phyloP scores from a whole-genome alignment of 345 rosid species.

The Citrus trifoliata region DNA sequence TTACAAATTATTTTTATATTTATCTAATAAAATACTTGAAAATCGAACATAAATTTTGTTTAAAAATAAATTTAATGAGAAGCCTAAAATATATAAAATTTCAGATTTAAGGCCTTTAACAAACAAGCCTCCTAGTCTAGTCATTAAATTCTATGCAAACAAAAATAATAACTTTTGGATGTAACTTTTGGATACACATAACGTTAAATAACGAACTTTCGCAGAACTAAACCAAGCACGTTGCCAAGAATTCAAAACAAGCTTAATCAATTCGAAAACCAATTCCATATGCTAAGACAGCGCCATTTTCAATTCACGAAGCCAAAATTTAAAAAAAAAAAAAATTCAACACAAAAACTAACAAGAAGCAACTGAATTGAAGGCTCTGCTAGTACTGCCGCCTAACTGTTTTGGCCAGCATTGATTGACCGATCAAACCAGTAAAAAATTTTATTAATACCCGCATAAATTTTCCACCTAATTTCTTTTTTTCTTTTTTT shows the following conservation, averaged over 20 bases:
- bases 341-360: not conserved
- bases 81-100: too few relatives aligned
- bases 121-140: too few relatives aligned
- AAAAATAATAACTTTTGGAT: not conserved
- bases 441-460: not conserved
- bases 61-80: too few relatives aligned
- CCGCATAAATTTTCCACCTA: not conserved
- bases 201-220: not conserved
- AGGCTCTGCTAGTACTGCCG: not conserved
- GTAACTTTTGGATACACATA: not conserved
- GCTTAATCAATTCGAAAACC: not conserved
- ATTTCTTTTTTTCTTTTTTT: too few relatives aligned
- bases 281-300: not conserved
- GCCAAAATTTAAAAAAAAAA: not conserved
- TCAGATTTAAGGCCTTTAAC: too few relatives aligned
- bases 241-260: not conserved
- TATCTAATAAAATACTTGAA: too few relatives aligned
- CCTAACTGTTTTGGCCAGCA: not conserved
- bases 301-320: not conserved
- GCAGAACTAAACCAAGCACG: not conserved
- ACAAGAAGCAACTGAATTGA: not conserved
- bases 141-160: too few relatives aligned
- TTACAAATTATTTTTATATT: too few relatives aligned
- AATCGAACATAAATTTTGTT: too few relatives aligned
- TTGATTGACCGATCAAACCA: conserved; percentile 11